phyloP scores from a whole-genome alignment of 2,329 filamentous ascomycete species.

The Boeremia exigua region DNA sequence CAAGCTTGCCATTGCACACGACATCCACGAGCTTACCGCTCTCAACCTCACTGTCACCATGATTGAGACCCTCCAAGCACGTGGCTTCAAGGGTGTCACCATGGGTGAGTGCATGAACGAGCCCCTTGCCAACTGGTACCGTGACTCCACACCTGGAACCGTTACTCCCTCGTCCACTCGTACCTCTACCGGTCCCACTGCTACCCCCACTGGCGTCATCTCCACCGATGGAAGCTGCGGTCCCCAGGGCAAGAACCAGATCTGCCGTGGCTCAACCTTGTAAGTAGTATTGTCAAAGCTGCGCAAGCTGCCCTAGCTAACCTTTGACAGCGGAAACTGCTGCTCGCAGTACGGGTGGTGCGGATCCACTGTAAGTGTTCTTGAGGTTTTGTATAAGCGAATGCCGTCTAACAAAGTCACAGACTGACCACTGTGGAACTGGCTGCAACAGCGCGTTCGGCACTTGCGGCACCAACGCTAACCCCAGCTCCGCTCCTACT shows the following conservation, averaged over 20 bases:
- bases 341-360: constrained; percentile 55
- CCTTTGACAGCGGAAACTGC: constrained; percentile 44
- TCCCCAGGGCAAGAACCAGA: constrained; percentile 25
- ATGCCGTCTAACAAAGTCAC: neutral
- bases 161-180: constrained; percentile 32
- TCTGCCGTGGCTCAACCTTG: constrained; percentile 24
- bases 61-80: constrained; percentile 47
- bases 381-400: too few relatives aligned
- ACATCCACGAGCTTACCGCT: constrained; percentile 56
- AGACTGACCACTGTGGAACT: constrained; percentile 21
- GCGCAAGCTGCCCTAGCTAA: too few relatives aligned
- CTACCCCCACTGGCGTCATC: constrained; percentile 29
- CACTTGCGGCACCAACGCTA: constrained; percentile 25
- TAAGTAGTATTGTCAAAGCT: too few relatives aligned
- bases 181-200: constrained; percentile 16
- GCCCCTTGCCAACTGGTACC: constrained; percentile 56
- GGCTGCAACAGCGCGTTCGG: constrained; percentile 35
- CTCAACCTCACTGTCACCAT: constrained; percentile 52
- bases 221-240: constrained; percentile 33
- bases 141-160: constrained; percentile 46
- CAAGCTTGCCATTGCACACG: constrained; percentile 62
- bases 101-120: constrained; percentile 58
- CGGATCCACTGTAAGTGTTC: constrained; percentile 23
- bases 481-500: constrained; percentile 14
- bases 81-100: constrained; percentile 53